Evolutionary conservation across 1,139 yeast species (phyloP).

Genomic region (Diutina sp.): DNA sequence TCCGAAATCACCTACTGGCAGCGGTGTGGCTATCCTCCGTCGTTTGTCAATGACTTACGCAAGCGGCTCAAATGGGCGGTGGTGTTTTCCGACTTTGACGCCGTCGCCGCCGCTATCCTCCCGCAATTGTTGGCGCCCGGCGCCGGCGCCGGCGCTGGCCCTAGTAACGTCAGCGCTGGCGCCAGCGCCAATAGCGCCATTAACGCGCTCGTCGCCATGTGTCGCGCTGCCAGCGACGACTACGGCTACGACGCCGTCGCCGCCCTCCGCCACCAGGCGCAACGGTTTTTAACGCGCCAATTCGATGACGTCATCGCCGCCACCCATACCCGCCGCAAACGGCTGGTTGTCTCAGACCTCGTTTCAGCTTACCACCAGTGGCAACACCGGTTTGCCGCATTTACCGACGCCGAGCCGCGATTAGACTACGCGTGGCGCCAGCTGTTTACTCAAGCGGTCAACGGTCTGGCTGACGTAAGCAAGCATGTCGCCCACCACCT

Average conservation of each 20-base stretch:
- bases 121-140: background rate
- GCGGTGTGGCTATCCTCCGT: background rate
- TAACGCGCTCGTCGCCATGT: background rate
- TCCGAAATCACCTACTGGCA: background rate
- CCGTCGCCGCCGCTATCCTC: background rate
- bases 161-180: background rate
- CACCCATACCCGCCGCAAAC: background rate
- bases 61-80: background rate
- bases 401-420: background rate
- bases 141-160: no score
- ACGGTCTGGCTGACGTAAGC: background rate
- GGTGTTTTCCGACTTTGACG: background rate
- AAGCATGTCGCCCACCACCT: background rate
- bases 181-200: background rate
- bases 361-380: background rate
- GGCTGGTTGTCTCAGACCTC: background rate
- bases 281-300: background rate
- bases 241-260: background rate
- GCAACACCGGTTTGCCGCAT: background rate
- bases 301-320: background rate
- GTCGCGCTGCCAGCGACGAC: background rate
- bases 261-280: background rate
- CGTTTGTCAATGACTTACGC: background rate
- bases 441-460: background rate
- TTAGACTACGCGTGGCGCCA: background rate